Percentiles rank a stretch among this genome's conserved stretches.
These are phyloP conservation scores for Aspergillus sp. DNA, from an alignment of 2,329 filamentous ascomycete species.

Conservation along the genomic window DNA sequence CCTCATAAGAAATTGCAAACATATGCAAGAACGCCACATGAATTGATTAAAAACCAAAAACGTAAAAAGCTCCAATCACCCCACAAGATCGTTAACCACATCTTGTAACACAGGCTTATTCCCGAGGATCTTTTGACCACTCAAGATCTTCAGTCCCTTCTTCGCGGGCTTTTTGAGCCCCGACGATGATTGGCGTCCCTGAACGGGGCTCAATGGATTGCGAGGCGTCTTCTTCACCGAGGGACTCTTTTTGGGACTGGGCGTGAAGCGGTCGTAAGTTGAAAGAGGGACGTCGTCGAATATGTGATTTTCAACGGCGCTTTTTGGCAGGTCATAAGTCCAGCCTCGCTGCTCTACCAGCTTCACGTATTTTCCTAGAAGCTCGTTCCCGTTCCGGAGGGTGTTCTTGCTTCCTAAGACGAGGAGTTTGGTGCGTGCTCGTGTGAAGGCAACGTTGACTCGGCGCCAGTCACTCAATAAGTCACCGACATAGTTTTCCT, in stretches of 20 bases:
- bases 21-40: not conserved
- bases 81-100: slow-evolving; percentile 67
- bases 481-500: slow-evolving; percentile 80
- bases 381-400: slow-evolving; percentile 65
- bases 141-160: slow-evolving; percentile 56
- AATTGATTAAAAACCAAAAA: slow-evolving; percentile 2
- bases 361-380: slow-evolving; percentile 72
- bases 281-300: slow-evolving; percentile 54
- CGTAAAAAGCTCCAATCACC: slow-evolving; percentile 18
- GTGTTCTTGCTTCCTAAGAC: slow-evolving; percentile 82
- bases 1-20: not conserved
- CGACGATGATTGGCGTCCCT: slow-evolving; percentile 26
- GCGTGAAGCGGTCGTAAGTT: slow-evolving; percentile 23
- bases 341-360: slow-evolving; percentile 78
- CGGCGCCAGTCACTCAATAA: slow-evolving; percentile 86
- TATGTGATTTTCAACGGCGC: slow-evolving; percentile 65
- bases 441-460: slow-evolving; percentile 93
- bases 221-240: slow-evolving; percentile 23
- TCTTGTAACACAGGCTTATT: slow-evolving; percentile 70
- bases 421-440: slow-evolving; percentile 87
- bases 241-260: slow-evolving; percentile 35
- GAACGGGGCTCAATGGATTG: slow-evolving; percentile 32
- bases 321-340: slow-evolving; percentile 69
- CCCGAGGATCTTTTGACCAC: slow-evolving; percentile 57
- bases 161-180: slow-evolving; percentile 56